Evolutionary conservation across 1,284 basidiomycete species (phyloP).

Genomic region (Ceraceosorus bombacis): DNA sequence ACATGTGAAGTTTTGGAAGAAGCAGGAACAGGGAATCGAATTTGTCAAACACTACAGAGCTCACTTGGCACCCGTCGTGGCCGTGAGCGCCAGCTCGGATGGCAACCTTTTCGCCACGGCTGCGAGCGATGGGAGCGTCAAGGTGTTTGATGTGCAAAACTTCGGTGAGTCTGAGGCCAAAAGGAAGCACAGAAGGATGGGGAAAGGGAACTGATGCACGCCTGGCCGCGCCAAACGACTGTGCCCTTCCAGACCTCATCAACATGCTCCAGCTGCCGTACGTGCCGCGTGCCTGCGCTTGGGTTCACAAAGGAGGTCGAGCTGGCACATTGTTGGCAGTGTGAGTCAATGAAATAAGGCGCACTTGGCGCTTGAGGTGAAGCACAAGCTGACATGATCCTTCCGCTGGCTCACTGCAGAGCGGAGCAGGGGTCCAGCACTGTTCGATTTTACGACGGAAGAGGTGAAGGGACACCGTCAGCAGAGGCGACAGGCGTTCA

Average conservation of each 20-base stretch:
- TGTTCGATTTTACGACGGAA: slow-evolving; percentile 85
- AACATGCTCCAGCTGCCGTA: slow-evolving; percentile 89
- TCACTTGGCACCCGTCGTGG: slow-evolving; percentile 71
- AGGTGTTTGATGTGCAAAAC: slow-evolving; percentile 95
- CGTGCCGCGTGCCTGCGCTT: slow-evolving; percentile 76
- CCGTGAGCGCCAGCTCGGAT: slow-evolving; percentile 79
- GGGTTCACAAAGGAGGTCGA: slow-evolving; percentile 82
- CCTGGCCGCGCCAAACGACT: neutral
- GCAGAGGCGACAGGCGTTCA: slow-evolving; percentile 70
- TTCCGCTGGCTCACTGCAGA: slow-evolving; percentile 49
- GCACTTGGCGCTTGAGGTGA: neutral
- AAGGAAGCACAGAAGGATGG: neutral
- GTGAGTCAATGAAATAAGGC: slow-evolving; percentile 51
- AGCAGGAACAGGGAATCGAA: slow-evolving; percentile 63
- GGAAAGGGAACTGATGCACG: slow-evolving; percentile 2
- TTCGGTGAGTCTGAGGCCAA: slow-evolving; percentile 60
- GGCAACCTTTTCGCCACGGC: slow-evolving; percentile 80
- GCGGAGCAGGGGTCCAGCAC: slow-evolving; percentile 68
- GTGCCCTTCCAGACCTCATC: slow-evolving; percentile 72
- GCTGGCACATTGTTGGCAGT: slow-evolving; percentile 81
- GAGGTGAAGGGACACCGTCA: slow-evolving; percentile 71
- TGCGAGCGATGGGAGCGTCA: slow-evolving; percentile 56
- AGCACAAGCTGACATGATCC: neutral
- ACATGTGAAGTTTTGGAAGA: slow-evolving; percentile 97
- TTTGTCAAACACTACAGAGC: slow-evolving; percentile 59